Evolutionary conservation across 345 rosid genomes (phyloP).

Genomic region (Cardamine resedifolia): DNA sequence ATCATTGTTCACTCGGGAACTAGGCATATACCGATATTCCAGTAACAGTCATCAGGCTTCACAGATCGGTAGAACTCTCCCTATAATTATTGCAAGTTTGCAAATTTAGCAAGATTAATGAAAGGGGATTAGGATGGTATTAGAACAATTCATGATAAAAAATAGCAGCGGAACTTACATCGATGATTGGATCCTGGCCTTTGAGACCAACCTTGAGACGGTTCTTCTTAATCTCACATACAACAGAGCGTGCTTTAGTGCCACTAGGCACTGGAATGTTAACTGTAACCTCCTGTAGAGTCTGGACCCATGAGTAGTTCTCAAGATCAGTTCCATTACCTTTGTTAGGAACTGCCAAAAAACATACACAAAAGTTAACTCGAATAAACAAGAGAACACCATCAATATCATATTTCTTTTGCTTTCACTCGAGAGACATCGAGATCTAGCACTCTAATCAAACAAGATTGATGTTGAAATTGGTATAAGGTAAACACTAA

Average conservation of each 20-base stretch:
- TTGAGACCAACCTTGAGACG: slow-evolving; percentile 86
- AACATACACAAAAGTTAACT: slow-evolving; percentile 9
- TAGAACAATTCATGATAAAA: neutral
- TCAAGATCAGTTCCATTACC: slow-evolving; percentile 95
- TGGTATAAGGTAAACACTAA: neutral
- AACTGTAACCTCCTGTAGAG: slow-evolving; percentile 81
- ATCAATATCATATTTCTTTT: neutral
- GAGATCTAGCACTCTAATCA: neutral
- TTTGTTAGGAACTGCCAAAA: slow-evolving; percentile 70
- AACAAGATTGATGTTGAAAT: neutral
- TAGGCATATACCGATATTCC: slow-evolving; percentile 83
- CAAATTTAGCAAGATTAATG: slow-evolving; percentile 18
- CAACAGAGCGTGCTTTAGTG: slow-evolving; percentile 70
- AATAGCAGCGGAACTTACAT: slow-evolving; percentile 49
- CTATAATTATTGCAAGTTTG: slow-evolving; percentile 38
- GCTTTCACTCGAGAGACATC: neutral
- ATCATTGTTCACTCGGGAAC: neutral
- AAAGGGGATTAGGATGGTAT: neutral
- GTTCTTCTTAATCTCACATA: slow-evolving; percentile 83
- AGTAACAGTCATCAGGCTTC: slow-evolving; percentile 90
- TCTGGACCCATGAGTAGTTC: slow-evolving; percentile 91
- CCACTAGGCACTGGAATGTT: slow-evolving; percentile 82
- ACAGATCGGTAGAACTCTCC: slow-evolving; percentile 71
- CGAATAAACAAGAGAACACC: neutral
- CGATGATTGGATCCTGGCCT: slow-evolving; percentile 84